Conservation (phyloP, 148 eudicot genomes). For the Camellia lanceoleosa region DNA sequence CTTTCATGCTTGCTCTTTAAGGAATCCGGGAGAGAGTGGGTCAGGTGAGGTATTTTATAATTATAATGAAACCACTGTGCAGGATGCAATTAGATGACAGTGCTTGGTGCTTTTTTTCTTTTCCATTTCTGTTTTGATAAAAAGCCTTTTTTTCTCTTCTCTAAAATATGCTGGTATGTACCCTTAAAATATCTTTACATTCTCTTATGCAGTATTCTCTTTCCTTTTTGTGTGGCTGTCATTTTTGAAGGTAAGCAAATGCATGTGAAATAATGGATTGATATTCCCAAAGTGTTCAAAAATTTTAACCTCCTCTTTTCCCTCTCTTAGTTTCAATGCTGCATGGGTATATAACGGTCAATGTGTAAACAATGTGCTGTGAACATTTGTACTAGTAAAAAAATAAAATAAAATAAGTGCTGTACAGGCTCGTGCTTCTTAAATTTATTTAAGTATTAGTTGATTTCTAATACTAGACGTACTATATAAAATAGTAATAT, state of each 20-base stretch:
- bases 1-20: not conserved
- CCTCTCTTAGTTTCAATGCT: not conserved
- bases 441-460: not conserved
- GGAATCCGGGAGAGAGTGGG: not conserved
- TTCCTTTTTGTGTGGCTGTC: not conserved
- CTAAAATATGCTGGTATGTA: not conserved
- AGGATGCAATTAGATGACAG: not conserved
- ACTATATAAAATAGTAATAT: not conserved
- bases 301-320: not conserved
- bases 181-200: not conserved
- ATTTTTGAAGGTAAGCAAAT: not conserved
- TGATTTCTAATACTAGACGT: not conserved
- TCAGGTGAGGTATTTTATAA: not conserved
- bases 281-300: not conserved
- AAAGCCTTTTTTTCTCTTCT: no score
- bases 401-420: no score
- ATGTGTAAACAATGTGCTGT: not conserved
- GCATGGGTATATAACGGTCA: not conserved
- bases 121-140: not conserved
- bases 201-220: not conserved
- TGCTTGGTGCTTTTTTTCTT: not conserved
- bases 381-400: not conserved
- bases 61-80: not conserved
- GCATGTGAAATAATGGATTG: not conserved
- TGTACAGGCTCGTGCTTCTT: not conserved